Evolutionary conservation across 352 stramenopile genomes (phyloP), one percentile per base, ranked within the genome.

Genomic region (Nothophytophthora sp.): DNA sequence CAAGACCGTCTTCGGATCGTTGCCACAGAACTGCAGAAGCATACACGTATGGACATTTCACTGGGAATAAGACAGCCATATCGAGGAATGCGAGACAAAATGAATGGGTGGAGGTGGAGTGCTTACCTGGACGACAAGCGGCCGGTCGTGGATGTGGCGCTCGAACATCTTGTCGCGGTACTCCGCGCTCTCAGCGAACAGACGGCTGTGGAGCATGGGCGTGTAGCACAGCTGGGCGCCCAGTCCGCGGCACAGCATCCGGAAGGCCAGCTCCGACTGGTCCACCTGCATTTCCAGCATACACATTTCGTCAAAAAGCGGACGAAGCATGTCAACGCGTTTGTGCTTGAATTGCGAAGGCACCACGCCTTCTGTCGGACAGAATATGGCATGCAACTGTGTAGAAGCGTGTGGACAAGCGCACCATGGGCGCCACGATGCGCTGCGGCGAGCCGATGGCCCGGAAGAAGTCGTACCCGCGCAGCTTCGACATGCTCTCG

Each of bases 151-250:
- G 0, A 86, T 76, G 50, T 92, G 84, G 22, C 82, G 86, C 63
- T 98, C 88, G 48, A 87, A 90, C 77, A 88, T 96, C 60, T 81
- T 91, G 60, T 78, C 73, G 41, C 76, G 73, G 64, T 94, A 96
- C 52, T 91, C 75, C 11, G 70, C 63, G 48, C 83, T 92, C 44
- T 97, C 86, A 0, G 76, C 57, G 55, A 98, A 98, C 46, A 98
- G 90, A 19, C 77, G 81, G 37, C 91, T 92, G 71, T 98, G 94
- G 20, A 99, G 95, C 97, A 99, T 99, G 36, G 97, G 97, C 57
- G 97, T 99, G 82, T 98, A 99, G 73, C 91, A 98, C n/a, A 99
- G 73, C 44, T 98, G 79, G 15, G 91, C 83, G 45, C 97, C 97
- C 67, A 99, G 97, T 28, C 78, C 70, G 36, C 97, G 81, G 64